Conservation (phyloP, 345 rosid species). For the Sisymbrium altissimum region DNA sequence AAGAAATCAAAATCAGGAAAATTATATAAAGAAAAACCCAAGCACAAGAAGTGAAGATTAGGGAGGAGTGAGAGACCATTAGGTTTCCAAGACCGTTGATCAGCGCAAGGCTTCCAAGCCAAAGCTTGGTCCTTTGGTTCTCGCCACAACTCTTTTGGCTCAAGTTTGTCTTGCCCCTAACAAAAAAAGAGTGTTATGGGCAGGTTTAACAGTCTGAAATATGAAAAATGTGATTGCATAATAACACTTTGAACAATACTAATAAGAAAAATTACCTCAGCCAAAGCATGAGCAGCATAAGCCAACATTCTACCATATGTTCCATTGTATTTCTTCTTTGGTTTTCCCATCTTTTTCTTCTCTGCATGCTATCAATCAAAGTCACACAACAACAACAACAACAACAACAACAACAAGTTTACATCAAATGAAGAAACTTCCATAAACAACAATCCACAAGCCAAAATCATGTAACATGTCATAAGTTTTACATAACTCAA, state of each 20-base stretch:
- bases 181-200: background rate
- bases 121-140: conserved; percentile 73
- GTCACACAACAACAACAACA: background rate
- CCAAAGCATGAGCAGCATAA: conserved; percentile 87
- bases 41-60: background rate
- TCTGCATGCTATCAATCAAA: conserved; percentile 37
- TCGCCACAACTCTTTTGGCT: conserved; percentile 92
- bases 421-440: conserved; percentile 1
- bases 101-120: conserved; percentile 89
- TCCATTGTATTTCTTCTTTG: conserved; percentile 47
- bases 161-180: conserved; percentile 71
- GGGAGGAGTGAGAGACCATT: conserved; percentile 45
- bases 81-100: conserved; percentile 69
- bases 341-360: conserved; percentile 41
- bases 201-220: background rate
- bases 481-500: too few species aligned
- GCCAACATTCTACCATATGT: conserved; percentile 78
- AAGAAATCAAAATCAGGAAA: background rate
- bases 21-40: background rate
- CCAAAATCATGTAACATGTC: background rate
- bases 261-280: conserved; percentile 56
- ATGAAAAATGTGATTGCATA: background rate
- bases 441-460: background rate
- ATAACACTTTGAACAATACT: background rate
- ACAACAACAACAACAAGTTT: too few species aligned